Conservation (phyloP, 2,329 filamentous ascomycete genomes). For the Clathrospora elynae region DNA sequence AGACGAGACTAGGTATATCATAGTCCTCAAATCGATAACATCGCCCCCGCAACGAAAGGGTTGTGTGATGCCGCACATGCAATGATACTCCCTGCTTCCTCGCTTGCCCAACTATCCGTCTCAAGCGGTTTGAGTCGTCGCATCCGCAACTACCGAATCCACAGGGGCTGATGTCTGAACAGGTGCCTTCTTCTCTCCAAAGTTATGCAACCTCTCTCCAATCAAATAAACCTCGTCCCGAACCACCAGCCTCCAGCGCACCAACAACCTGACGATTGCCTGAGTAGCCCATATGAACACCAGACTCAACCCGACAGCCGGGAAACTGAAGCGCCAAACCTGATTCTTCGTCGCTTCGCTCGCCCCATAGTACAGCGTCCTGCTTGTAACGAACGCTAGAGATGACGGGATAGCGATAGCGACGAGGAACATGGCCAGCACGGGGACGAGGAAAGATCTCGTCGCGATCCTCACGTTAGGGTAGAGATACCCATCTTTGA, state of each 20-base stretch:
- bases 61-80: too few species aligned
- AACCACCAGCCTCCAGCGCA: slow-evolving; percentile 78
- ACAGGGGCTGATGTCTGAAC: slow-evolving; percentile 5
- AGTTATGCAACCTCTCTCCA: slow-evolving; percentile 93
- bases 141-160: neutral
- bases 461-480: slow-evolving; percentile 82
- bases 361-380: slow-evolving; percentile 42
- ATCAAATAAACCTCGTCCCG: slow-evolving; percentile 96
- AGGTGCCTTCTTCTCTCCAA: slow-evolving; percentile 63
- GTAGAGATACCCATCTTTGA: slow-evolving; percentile 72
- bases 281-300: slow-evolving; percentile 58
- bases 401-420: slow-evolving; percentile 69
- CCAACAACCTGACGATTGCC: slow-evolving; percentile 62
- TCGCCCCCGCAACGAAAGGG: too few species aligned
- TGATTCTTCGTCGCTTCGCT: slow-evolving; percentile 58
- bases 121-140: neutral
- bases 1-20: too few species aligned
- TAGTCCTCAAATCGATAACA: too few species aligned
- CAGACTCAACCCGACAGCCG: slow-evolving; percentile 58
- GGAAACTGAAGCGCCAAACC: slow-evolving; percentile 75
- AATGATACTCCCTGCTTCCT: too few species aligned
- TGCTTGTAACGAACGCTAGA: slow-evolving; percentile 60
- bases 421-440: slow-evolving; percentile 63
- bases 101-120: neutral
- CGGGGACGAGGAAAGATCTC: slow-evolving; percentile 82